phyloP scores from a whole-genome alignment of 1,284 basidiomycete species.

The Cryptococcus sp. region DNA sequence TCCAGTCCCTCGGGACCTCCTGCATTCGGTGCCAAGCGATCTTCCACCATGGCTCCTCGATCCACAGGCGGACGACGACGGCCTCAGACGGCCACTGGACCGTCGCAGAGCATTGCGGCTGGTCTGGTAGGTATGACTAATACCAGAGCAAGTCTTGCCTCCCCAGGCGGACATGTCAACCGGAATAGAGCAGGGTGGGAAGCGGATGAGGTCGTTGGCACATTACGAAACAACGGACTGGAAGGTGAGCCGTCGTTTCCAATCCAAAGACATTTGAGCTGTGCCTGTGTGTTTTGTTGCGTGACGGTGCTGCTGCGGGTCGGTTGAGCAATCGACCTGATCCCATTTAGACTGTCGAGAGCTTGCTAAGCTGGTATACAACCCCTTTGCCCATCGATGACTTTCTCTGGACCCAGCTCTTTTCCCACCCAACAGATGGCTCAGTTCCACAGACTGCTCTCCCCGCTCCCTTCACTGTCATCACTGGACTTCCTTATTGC shows the following conservation, averaged over 20 bases:
- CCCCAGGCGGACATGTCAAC: conserved; percentile 18
- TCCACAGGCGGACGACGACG: conserved; percentile 12
- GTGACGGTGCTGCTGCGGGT: too few relatives aligned
- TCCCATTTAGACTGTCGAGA: too few relatives aligned
- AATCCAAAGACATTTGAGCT: too few relatives aligned
- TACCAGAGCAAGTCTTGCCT: conserved; percentile 33
- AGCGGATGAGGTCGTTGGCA: conserved; percentile 49
- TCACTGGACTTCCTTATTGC: background rate
- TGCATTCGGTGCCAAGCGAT: conserved; percentile 19
- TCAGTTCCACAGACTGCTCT: background rate
- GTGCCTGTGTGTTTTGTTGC: background rate
- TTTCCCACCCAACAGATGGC: too few relatives aligned
- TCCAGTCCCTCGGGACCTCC: conserved; percentile 9
- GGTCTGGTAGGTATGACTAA: conserved; percentile 4
- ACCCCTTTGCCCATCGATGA: too few relatives aligned
- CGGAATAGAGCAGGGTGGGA: conserved; percentile 41
- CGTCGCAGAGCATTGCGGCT: conserved; percentile 3
- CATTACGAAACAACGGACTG: conserved; percentile 41
- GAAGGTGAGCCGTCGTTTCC: conserved; percentile 43
- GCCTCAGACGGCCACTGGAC: conserved; percentile 21
- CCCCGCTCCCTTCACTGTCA: background rate
- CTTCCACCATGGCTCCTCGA: background rate
- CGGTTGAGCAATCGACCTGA: too few relatives aligned
- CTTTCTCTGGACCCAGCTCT: too few relatives aligned
- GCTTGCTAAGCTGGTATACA: too few relatives aligned